These are phyloP conservation scores for Adansonia digitata DNA, from an alignment of 345 rosid genomes.

Conservation along the genomic window DNA sequence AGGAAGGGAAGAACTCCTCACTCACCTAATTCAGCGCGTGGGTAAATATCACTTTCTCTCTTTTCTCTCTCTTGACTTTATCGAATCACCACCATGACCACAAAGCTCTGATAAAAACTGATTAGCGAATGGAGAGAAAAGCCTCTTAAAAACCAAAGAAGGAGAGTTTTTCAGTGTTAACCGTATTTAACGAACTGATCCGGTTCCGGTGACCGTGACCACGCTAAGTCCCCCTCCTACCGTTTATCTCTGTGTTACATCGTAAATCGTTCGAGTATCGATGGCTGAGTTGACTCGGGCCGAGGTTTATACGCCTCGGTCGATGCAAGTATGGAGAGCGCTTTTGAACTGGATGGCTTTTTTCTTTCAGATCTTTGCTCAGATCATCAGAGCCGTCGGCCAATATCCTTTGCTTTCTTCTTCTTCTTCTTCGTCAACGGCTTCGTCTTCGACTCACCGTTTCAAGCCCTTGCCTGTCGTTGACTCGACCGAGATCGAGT, in stretches of 20 bases:
- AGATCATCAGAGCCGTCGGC: slow-evolving; percentile 62
- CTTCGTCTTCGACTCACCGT: slow-evolving; percentile 38
- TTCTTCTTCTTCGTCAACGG: slow-evolving; percentile 22
- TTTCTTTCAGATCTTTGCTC: slow-evolving; percentile 76
- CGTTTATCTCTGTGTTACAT: too few species aligned
- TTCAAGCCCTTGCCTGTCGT: slow-evolving; percentile 75
- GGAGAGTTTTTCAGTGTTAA: background rate
- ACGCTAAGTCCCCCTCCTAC: too few species aligned
- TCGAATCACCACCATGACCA: slow-evolving; percentile 15
- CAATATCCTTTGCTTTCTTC: slow-evolving; percentile 62
- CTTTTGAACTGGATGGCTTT: slow-evolving; percentile 72
- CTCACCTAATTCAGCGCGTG: slow-evolving; percentile 16
- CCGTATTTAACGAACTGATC: background rate
- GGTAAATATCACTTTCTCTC: background rate
- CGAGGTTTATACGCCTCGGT: slow-evolving; percentile 66
- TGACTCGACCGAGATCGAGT: slow-evolving; percentile 56
- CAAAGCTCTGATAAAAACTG: background rate
- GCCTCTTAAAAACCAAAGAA: background rate
- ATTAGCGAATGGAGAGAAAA: background rate
- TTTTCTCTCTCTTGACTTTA: background rate
- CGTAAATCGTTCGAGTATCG: background rate
- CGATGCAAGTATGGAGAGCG: slow-evolving; percentile 61
- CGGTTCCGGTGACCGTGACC: background rate
- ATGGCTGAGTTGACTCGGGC: slow-evolving; percentile 96
- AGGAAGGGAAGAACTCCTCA: background rate